Base-by-base conservation (phyloP, 148 eudicot species). In the Nepenthes gracilis region DNA sequence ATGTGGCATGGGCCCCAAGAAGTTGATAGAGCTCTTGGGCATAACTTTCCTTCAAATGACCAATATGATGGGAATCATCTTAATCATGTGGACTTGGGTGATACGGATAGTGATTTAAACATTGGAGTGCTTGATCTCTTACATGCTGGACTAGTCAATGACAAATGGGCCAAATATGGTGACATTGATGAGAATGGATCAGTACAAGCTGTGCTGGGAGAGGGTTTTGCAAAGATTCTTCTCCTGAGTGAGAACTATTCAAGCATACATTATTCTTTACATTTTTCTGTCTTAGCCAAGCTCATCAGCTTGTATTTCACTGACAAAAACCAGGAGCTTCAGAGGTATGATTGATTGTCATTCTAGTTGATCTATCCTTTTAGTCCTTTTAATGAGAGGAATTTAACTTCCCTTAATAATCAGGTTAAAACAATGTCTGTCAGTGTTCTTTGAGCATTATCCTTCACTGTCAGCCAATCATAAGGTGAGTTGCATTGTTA, bases 381-480 rank as follows among this genome's bases (percentile, higher is more conserved):
- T 67, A 67, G 43, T 53, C 47, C 45, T 63, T 47, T 68, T 35
- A 36, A 6, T 36, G 9, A 15, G 43, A 47, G 15, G 6, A 23
- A 35, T 49, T 35, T 52, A 43, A 47, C 7, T 33, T 13, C 71
- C 23, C 6, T 43, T 55, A 12, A 9, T 33, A 14, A 57, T 47
- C 67, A 93, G 99, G 83, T 75, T 93, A 67, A 86, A 82, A 64
- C 99, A 93, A 71, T 84, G 97, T 67, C 72, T 93, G 61, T 89
- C 95, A 1, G 99, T 93, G 65, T 89, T 89, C 72, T 93, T 93
- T 74, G 97, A 93, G 89, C 97, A 86, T 77, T 93, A 86, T 71
- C 88, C 99, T 73, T 81, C 84, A 57, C 82, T 88, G 52, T 89
- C 88, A 53, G 63, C 59, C 32, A 78, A 80, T 65, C 92, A 93